Percentiles rank a stretch among this genome's conserved stretches.
These are phyloP conservation scores for Verticillium tricorpus DNA, from an alignment of 2,329 filamentous ascomycete genomes.

Conservation along the genomic window DNA sequence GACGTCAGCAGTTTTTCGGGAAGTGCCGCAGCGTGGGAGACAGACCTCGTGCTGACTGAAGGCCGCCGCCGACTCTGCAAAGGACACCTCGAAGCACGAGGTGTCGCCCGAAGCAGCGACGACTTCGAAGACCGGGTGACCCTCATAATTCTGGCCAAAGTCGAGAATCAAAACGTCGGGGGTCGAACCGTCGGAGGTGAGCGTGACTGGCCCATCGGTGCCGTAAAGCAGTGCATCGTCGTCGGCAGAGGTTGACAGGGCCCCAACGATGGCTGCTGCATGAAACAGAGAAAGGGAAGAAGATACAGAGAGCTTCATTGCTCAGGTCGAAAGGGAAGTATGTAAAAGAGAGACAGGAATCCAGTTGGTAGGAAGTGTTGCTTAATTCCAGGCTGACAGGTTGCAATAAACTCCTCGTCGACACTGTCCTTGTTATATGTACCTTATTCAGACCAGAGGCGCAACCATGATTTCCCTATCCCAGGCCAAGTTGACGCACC, in stretches of 20 bases:
- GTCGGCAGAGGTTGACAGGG: neutral
- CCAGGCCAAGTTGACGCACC: too few species aligned
- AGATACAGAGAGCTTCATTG: neutral
- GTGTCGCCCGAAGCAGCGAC: constrained; percentile 4
- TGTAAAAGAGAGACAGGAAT: neutral
- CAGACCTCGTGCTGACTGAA: neutral
- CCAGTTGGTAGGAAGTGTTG: too few species aligned
- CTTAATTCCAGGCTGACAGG: too few species aligned
- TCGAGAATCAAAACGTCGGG: constrained; percentile 4
- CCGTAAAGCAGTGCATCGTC: neutral
- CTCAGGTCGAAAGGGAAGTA: neutral
- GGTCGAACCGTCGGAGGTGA: neutral
- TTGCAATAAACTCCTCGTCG: too few species aligned
- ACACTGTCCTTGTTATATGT: too few species aligned
- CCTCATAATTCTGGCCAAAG: constrained; percentile 4
- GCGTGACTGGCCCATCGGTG: neutral
- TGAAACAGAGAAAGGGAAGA: neutral
- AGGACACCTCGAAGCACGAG: constrained; percentile 3
- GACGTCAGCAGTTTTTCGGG: too few species aligned
- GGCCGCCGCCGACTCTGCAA: neutral
- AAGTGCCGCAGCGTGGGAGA: neutral
- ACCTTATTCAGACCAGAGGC: too few species aligned
- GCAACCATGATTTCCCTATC: too few species aligned
- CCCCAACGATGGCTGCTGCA: neutral
- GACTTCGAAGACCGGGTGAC: constrained; percentile 3